Evolutionary conservation across 116 monocot species (phyloP).

Genomic region (Thalassia testudinum): DNA sequence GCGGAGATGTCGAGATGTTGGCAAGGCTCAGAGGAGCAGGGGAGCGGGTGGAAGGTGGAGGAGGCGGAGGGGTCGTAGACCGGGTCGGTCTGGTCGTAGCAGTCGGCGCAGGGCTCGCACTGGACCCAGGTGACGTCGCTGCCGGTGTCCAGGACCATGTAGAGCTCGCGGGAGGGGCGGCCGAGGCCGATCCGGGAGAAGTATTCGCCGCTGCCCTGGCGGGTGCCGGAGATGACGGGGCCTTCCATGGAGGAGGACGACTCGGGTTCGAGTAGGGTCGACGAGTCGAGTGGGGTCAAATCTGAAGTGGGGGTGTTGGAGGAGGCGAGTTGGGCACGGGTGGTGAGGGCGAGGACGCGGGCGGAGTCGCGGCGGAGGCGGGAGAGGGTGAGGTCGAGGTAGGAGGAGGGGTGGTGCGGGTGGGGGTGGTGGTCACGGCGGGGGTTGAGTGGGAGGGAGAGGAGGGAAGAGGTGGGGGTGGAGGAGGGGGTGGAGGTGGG

Average conservation of each 20-base stretch:
- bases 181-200: slow-evolving; percentile 47
- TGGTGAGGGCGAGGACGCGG: slow-evolving; percentile 11
- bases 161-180: slow-evolving; percentile 19
- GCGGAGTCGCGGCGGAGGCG: slow-evolving; percentile 20
- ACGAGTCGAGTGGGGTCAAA: slow-evolving; percentile 1
- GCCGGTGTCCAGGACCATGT: slow-evolving; percentile 55
- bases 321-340: slow-evolving; percentile 14
- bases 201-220: slow-evolving; percentile 57
- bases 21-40: slow-evolving; percentile 18
- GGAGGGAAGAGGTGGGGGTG: slow-evolving; percentile 7
- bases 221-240: slow-evolving; percentile 33
- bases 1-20: slow-evolving; percentile 11
- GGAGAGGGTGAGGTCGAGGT: slow-evolving; percentile 17
- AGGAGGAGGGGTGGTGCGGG: too few species aligned
- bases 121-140: slow-evolving; percentile 58
- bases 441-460: slow-evolving; percentile 6
- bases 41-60: slow-evolving; percentile 12
- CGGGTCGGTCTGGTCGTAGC: slow-evolving; percentile 34
- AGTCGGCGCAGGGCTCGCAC: slow-evolving; percentile 30
- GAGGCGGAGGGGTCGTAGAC: slow-evolving; percentile 24
- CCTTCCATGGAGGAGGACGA: slow-evolving; percentile 5
- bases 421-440: slow-evolving; percentile 8
- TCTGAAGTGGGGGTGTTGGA: slow-evolving; percentile 1
- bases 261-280: neutral
- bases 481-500: neutral